A percentile compares a stretch with the other conserved stretches of the same genome.
These are phyloP conservation scores for Cladophialophora exuberans DNA, from an alignment of 2,329 filamentous ascomycete genomes.

Conservation along the genomic window DNA sequence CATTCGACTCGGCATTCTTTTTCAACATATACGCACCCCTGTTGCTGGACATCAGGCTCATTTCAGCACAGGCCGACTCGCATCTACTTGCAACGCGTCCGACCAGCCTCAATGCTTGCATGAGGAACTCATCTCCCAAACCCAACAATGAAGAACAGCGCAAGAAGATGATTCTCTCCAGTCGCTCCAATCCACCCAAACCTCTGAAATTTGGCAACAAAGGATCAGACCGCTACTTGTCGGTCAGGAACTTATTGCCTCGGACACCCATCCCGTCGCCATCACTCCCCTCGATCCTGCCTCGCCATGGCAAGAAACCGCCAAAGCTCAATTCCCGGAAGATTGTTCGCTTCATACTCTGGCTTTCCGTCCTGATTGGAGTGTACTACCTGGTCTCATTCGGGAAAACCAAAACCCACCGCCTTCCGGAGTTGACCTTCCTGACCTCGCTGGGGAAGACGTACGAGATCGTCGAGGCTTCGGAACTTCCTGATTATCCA, in stretches of 20 bases:
- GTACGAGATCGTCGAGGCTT: slow-evolving; percentile 69
- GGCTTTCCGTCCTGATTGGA: slow-evolving; percentile 55
- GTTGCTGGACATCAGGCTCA: background rate
- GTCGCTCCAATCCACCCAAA: slow-evolving; percentile 37
- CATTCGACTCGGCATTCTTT: background rate
- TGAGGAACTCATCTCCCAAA: slow-evolving; percentile 20
- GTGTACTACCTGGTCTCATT: slow-evolving; percentile 50
- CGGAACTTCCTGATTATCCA: slow-evolving; percentile 68
- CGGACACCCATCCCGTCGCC: slow-evolving; percentile 71
- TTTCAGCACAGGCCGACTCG: background rate
- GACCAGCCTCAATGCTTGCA: slow-evolving; percentile 7
- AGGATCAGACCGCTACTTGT: slow-evolving; percentile 18
- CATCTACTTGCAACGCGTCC: background rate
- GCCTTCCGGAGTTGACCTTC: slow-evolving; percentile 36
- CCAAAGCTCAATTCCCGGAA: slow-evolving; percentile 61
- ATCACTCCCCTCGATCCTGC: slow-evolving; percentile 68
- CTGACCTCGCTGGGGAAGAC: slow-evolving; percentile 48
- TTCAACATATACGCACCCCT: background rate
- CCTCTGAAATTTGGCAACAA: slow-evolving; percentile 22
- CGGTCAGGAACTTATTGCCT: slow-evolving; percentile 43
- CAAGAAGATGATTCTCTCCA: slow-evolving; percentile 40
- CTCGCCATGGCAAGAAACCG: slow-evolving; percentile 65
- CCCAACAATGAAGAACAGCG: slow-evolving; percentile 22
- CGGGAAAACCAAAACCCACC: slow-evolving; percentile 38
- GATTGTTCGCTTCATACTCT: slow-evolving; percentile 60